Conservation (phyloP, 495 filamentous ascomycete genomes). For the Annulohypoxylon nitens region DNA sequence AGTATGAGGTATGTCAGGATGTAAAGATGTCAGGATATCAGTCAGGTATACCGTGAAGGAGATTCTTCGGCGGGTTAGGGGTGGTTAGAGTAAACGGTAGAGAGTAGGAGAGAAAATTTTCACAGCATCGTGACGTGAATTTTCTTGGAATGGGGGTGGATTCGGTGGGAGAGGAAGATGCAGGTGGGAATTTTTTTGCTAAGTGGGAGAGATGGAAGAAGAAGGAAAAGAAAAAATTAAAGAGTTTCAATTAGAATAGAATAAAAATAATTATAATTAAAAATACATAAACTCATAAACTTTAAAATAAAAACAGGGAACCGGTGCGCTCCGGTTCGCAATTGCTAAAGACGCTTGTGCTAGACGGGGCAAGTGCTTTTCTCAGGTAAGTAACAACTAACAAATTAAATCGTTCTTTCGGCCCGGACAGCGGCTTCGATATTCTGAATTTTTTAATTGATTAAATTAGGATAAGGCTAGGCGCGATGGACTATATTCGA, state of each 20-base stretch:
- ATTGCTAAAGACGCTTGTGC: conserved; percentile 17
- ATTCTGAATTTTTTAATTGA: conserved; percentile 27
- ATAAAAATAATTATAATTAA: conserved; percentile 21
- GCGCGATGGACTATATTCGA: neutral
- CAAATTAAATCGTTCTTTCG: conserved; percentile 34
- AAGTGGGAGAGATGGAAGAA: conserved; percentile 12
- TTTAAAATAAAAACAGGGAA: conserved; percentile 1
- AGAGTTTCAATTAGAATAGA: conserved; percentile 17
- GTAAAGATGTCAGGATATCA: no score
- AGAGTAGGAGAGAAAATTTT: conserved; percentile 43
- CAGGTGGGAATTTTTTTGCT: conserved; percentile 24
- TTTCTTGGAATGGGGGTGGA: conserved; percentile 43
- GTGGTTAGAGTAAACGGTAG: conserved; percentile 14
- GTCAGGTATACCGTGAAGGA: conserved; percentile 11
- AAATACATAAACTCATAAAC: conserved; percentile 8
- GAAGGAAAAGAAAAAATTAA: conserved; percentile 18
- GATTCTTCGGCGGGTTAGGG: conserved; percentile 42
- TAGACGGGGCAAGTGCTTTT: conserved; percentile 34
- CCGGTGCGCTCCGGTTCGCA: conserved; percentile 13
- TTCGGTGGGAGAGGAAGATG: conserved; percentile 39
- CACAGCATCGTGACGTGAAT: conserved; percentile 45
- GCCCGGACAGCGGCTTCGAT: conserved; percentile 38
- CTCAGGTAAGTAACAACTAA: conserved; percentile 23
- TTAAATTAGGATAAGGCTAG: conserved; percentile 44
- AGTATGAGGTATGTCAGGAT: neutral